phyloP scores from a whole-genome alignment of 495 filamentous ascomycete species.

The Trichoderma gamsii region DNA sequence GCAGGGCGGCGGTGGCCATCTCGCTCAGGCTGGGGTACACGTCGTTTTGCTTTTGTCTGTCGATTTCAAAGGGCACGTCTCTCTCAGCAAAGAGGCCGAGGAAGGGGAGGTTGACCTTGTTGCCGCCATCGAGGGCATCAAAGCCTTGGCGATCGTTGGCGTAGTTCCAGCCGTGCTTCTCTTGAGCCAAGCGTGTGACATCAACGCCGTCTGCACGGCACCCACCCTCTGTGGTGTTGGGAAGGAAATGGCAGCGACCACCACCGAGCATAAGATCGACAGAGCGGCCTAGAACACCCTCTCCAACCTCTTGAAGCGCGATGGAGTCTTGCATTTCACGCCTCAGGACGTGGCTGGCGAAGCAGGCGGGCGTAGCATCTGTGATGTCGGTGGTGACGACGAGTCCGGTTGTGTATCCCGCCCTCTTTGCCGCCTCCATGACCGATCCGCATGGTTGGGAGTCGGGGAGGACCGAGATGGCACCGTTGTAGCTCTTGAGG shows the following conservation, averaged over 20 bases:
- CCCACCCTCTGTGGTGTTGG: slow-evolving; percentile 66
- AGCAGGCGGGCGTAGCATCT: slow-evolving; percentile 96
- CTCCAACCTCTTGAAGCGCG: slow-evolving; percentile 81
- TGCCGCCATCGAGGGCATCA: slow-evolving; percentile 65
- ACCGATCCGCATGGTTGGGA: slow-evolving; percentile 86
- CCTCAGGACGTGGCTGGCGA: slow-evolving; percentile 78
- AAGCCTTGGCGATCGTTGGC: slow-evolving; percentile 67
- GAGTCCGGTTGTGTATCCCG: slow-evolving; percentile 85
- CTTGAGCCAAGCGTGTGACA: slow-evolving; percentile 57
- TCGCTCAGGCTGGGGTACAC: slow-evolving; percentile 85
- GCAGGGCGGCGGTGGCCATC: slow-evolving; percentile 80
- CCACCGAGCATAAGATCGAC: slow-evolving; percentile 91
- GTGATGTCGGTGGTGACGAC: slow-evolving; percentile 95
- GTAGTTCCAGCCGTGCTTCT: slow-evolving; percentile 74
- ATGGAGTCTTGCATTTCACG: slow-evolving; percentile 81
- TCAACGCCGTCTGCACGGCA: slow-evolving; percentile 73
- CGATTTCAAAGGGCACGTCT: slow-evolving; percentile 90
- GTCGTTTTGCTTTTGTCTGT: slow-evolving; percentile 69
- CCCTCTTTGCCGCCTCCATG: slow-evolving; percentile 85
- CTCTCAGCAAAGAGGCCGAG: slow-evolving; percentile 77
- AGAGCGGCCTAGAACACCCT: slow-evolving; percentile 72
- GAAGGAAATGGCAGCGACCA: slow-evolving; percentile 87
- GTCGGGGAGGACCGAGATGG: slow-evolving; percentile 83
- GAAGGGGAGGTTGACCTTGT: slow-evolving; percentile 68
- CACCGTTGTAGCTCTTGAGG: slow-evolving; percentile 89